Percentiles rank a stretch among this genome's conserved stretches.
These are phyloP conservation scores for Verticillium albo-atrum DNA, from an alignment of 2,329 filamentous ascomycete genomes.

Conservation along the genomic window DNA sequence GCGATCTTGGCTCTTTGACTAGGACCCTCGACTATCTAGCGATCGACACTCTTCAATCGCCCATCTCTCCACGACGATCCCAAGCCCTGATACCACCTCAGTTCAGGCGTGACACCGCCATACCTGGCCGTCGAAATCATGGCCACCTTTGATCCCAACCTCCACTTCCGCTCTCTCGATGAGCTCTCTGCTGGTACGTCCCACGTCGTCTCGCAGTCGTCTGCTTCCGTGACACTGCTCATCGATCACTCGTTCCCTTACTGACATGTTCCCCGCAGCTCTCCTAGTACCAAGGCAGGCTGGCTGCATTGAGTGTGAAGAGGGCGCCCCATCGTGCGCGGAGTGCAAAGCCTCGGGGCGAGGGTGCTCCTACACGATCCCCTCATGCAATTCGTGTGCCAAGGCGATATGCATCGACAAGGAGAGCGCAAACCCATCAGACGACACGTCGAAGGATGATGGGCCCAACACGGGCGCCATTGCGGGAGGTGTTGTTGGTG, in stretches of 20 bases:
- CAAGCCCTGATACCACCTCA: neutral
- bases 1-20: neutral
- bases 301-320: constrained; percentile 42
- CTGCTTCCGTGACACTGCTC: neutral
- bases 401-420: constrained; percentile 39
- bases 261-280: constrained; percentile 4
- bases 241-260: neutral
- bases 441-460: constrained; percentile 18
- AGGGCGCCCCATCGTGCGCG: constrained; percentile 37
- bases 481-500: constrained; percentile 85
- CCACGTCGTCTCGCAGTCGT: neutral
- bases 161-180: constrained; percentile 12
- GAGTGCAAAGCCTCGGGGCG: constrained; percentile 33
- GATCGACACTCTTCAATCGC: neutral
- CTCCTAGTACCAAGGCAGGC: constrained; percentile 32
- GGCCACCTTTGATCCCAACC: constrained; percentile 10
- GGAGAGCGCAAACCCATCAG: constrained; percentile 8
- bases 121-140: neutral
- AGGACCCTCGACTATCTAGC: neutral
- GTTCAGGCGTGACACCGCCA: neutral
- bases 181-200: constrained; percentile 11
- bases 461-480: constrained; percentile 77
- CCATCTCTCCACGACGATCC: neutral
- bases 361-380: constrained; percentile 41
- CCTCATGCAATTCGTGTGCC: constrained; percentile 42